phyloP scores from a whole-genome alignment of 257 asterid genomes.

The Ilex aquifolium region DNA sequence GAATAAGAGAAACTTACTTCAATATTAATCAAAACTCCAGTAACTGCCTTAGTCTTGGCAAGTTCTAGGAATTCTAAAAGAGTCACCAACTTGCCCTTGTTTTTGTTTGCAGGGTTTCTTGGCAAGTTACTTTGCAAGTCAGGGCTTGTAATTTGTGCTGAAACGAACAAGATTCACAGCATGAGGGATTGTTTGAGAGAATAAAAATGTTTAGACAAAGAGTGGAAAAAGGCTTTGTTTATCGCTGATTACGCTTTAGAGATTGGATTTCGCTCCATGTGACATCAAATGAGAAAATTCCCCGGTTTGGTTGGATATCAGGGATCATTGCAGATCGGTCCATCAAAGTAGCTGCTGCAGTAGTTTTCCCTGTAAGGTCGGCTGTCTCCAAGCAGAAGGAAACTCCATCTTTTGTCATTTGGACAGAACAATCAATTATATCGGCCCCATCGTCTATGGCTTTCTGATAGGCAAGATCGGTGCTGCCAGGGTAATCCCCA shows the following conservation, averaged over 20 bases:
- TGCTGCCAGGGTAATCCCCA: conserved; percentile 76
- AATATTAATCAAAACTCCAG: conserved; percentile 49
- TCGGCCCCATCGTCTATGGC: conserved; percentile 84
- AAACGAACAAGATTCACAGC: not conserved
- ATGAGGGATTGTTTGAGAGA: not conserved
- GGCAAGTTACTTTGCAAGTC: conserved; percentile 22
- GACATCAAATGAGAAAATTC: not conserved
- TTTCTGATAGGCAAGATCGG: conserved; percentile 79
- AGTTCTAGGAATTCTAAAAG: conserved; percentile 63
- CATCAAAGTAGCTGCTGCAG: conserved; percentile 50
- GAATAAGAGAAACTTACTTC: conserved; percentile 22
- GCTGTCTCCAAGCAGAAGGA: conserved; percentile 72
- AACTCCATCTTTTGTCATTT: conserved; percentile 75
- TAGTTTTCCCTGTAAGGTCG: conserved; percentile 70
- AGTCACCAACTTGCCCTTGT: conserved; percentile 62
- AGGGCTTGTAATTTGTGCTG: conserved; percentile 62
- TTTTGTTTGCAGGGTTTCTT: conserved; percentile 65
- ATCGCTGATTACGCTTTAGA: conserved; percentile 44
- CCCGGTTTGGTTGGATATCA: not conserved
- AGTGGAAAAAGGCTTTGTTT: not conserved
- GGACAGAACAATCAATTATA: conserved; percentile 83
- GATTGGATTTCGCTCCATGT: conserved; percentile 31
- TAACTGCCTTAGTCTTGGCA: conserved; percentile 44
- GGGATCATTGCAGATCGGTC: conserved; percentile 24
- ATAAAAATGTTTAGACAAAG: not conserved